A percentile compares a stretch with the other conserved stretches of the same genome.
Conservation (phyloP, 805 yeast species). For the Candida chauliodis region DNA sequence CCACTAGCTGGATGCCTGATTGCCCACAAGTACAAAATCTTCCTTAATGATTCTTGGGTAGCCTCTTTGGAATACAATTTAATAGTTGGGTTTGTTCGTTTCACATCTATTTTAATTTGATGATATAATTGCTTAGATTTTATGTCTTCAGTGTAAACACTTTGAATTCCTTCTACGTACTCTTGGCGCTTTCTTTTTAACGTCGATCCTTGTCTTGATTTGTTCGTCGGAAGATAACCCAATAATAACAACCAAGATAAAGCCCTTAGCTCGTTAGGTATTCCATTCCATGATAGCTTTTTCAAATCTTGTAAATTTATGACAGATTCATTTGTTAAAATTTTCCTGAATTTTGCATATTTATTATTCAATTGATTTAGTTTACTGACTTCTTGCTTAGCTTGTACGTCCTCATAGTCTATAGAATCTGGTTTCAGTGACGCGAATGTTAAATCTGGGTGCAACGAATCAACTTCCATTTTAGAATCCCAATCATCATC, state of each 20-base stretch:
- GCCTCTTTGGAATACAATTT: conserved; percentile 63
- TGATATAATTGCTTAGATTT: conserved; percentile 73
- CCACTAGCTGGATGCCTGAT: conserved; percentile 97
- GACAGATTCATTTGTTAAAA: conserved; percentile 50
- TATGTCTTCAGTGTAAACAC: conserved; percentile 45
- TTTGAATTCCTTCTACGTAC: conserved; percentile 67
- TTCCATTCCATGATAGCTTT: conserved; percentile 90
- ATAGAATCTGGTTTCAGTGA: conserved; percentile 7
- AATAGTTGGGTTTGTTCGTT: conserved; percentile 86
- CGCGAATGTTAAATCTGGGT: conserved; percentile 30
- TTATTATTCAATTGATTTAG: conserved; percentile 59
- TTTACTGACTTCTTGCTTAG: conserved; percentile 48
- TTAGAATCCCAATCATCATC: conserved; percentile 92
- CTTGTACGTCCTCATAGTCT: conserved; percentile 28
- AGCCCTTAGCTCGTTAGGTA: conserved; percentile 78
- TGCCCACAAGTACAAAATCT: conserved; percentile 89
- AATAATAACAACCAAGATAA: conserved; percentile 84
- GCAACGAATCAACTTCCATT: conserved; percentile 29
- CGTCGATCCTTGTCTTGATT: conserved; percentile 66
- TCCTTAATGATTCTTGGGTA: conserved; percentile 77
- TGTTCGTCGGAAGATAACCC: conserved; percentile 87
- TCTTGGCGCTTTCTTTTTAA: conserved; percentile 80
- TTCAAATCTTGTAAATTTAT: conserved; percentile 62
- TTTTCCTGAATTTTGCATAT: conserved; percentile 61
- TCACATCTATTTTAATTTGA: conserved; percentile 92